Conservation (phyloP, 306 rosid species). For the Vigna angularis region DNA sequence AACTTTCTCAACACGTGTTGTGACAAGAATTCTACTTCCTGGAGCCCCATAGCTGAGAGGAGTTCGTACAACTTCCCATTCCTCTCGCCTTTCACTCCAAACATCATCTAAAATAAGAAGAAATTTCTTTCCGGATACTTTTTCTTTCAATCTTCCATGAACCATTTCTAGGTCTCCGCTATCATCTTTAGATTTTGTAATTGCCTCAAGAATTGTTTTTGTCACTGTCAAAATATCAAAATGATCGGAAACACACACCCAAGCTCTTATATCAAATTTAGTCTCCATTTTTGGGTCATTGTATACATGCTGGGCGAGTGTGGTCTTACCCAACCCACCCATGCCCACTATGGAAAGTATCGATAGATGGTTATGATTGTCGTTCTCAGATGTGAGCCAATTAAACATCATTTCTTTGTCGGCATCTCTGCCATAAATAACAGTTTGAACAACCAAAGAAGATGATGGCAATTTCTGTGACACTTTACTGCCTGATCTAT, state of each 20-base stretch:
- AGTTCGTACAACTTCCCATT: neutral
- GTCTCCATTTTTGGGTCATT: neutral
- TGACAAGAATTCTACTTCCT: conserved; percentile 15
- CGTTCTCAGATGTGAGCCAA: neutral
- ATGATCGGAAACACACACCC: neutral
- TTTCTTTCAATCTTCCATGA: neutral
- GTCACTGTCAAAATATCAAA: neutral
- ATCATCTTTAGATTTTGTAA: neutral
- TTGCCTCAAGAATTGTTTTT: neutral
- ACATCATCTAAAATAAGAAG: neutral
- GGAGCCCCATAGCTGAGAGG: neutral
- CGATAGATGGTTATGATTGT: neutral
- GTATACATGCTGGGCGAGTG: neutral
- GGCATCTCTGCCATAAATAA: neutral
- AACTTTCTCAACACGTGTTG: neutral
- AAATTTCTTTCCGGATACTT: neutral
- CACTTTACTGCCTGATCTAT: neutral
- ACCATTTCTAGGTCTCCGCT: neutral
- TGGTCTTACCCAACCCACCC: neutral
- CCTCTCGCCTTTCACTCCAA: neutral
- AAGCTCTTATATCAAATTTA: neutral
- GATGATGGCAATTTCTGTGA: too few species aligned
- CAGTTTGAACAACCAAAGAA: too few species aligned
- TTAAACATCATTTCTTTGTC: neutral
- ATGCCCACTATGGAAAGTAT: neutral